Percentiles rank a stretch among this genome's conserved stretches.
Conservation (phyloP, 352 stramenopile species). For the Pythium grandisporangium region DNA sequence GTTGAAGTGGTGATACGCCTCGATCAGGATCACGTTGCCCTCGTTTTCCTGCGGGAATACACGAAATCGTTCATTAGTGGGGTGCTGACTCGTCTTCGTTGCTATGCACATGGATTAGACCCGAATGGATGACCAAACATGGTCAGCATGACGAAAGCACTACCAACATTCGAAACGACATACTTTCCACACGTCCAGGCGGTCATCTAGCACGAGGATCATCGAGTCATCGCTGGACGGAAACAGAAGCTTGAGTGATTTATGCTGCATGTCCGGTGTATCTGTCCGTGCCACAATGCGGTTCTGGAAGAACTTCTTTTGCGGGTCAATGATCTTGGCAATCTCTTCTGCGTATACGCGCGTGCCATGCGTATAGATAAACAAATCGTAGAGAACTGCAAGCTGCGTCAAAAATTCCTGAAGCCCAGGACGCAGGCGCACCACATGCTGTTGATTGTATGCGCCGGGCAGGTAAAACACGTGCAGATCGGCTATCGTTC, state of each 20-base stretch:
- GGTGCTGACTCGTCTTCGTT: constrained; percentile 1
- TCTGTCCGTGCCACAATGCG: constrained; percentile 84
- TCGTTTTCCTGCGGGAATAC: constrained; percentile 61
- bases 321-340: constrained; percentile 86
- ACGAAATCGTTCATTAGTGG: neutral
- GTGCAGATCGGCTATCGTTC: constrained; percentile 51
- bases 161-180: neutral
- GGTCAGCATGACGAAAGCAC: neutral
- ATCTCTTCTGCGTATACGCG: constrained; percentile 92
- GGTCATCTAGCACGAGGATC: constrained; percentile 81
- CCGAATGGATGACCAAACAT: too few relatives aligned
- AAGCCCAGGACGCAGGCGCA: constrained; percentile 91
- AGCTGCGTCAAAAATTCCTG: constrained; percentile 84
- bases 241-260: constrained; percentile 82
- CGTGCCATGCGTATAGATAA: constrained; percentile 94
- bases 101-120: too few relatives aligned
- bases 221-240: constrained; percentile 82
- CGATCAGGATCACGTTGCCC: constrained; percentile 80
- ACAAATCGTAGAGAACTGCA: constrained; percentile 85
- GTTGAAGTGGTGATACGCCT: constrained; percentile 82
- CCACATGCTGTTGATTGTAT: constrained; percentile 75
- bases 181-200: constrained; percentile 81
- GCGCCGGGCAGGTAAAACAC: constrained; percentile 74
- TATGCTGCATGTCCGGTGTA: constrained; percentile 80
- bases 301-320: constrained; percentile 73